These are phyloP conservation scores for Anethum foeniculum DNA, from an alignment of 140 eudicot genomes.

Conservation along the genomic window DNA sequence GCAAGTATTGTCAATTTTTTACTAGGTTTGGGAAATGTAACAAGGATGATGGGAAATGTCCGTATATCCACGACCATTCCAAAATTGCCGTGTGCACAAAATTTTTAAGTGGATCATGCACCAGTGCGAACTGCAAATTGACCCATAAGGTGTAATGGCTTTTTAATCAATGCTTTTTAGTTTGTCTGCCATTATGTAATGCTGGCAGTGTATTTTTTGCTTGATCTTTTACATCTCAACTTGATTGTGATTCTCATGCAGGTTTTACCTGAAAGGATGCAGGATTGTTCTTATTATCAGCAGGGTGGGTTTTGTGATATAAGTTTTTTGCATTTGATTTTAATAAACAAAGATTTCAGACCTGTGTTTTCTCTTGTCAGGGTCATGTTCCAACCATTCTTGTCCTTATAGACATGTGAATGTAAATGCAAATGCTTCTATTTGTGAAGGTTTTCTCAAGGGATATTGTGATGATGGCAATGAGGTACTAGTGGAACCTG, in stretches of 20 bases:
- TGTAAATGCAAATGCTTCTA: constrained; percentile 64
- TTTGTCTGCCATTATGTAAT: background rate
- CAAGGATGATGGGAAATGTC: constrained; percentile 88
- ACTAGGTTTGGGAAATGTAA: constrained; percentile 96
- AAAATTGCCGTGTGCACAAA: constrained; percentile 93
- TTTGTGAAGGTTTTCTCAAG: constrained; percentile 87
- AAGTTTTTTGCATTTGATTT: constrained; percentile 1
- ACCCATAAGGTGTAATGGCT: constrained; percentile 72
- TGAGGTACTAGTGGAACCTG: constrained; percentile 68
- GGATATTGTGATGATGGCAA: constrained; percentile 95
- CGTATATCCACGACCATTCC: constrained; percentile 78
- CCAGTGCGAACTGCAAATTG: constrained; percentile 61
- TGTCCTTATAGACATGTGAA: constrained; percentile 95
- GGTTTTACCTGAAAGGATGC: constrained; percentile 99
- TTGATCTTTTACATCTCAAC: constrained; percentile 11
- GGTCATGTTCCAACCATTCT: constrained; percentile 67
- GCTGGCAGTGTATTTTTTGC: background rate
- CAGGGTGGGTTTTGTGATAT: constrained; percentile 48
- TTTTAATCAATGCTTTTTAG: background rate
- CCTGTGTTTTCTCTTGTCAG: constrained; percentile 34
- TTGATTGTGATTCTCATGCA: constrained; percentile 27
- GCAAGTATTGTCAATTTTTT: constrained; percentile 77
- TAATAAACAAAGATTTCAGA: constrained; percentile 12
- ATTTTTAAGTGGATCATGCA: constrained; percentile 72
- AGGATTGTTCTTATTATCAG: constrained; percentile 87